Evolutionary conservation across 331 rosid species (phyloP).

Genomic region (Malus hybrid): DNA sequence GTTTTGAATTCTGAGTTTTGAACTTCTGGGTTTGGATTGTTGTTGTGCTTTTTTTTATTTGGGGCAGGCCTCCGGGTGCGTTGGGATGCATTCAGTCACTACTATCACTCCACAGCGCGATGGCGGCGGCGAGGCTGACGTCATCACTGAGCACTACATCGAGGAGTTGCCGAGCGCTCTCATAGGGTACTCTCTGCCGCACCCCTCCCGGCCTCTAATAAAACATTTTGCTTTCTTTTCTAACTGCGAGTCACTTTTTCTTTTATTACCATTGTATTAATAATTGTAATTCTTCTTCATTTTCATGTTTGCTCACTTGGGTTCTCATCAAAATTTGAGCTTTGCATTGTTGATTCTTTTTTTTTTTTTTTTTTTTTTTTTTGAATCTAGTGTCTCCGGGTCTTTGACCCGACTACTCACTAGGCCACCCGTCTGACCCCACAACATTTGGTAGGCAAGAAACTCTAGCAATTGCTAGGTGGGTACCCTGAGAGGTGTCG

Average conservation of each 20-base stretch:
- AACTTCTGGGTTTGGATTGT: background rate
- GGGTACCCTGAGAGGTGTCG: too few relatives aligned
- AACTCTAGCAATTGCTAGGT: too few relatives aligned
- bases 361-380: too few relatives aligned
- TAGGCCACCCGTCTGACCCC: too few relatives aligned
- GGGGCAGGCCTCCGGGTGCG: conserved; percentile 42
- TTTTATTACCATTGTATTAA: background rate
- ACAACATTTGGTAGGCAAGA: too few relatives aligned
- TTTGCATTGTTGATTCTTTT: background rate
- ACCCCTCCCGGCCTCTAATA: conserved; percentile 91
- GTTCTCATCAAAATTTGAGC: background rate
- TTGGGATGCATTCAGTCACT: conserved; percentile 65
- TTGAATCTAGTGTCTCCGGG: too few relatives aligned
- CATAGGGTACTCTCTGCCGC: conserved; percentile 97
- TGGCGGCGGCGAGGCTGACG: conserved; percentile 68
- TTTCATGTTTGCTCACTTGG: conserved; percentile 3
- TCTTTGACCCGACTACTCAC: too few relatives aligned
- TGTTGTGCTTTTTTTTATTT: background rate
- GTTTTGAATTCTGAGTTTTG: too few relatives aligned
- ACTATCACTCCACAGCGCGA: conserved; percentile 70
- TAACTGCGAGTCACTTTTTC: conserved; percentile 55
- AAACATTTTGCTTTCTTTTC: conserved; percentile 28
- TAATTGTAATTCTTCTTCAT: background rate
- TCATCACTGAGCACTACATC: conserved; percentile 64
- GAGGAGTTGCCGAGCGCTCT: conserved; percentile 69